A percentile compares a stretch with the other conserved stretches of the same genome.
Conservation (phyloP, 495 filamentous ascomycete species). For the Penicillium daleae region DNA sequence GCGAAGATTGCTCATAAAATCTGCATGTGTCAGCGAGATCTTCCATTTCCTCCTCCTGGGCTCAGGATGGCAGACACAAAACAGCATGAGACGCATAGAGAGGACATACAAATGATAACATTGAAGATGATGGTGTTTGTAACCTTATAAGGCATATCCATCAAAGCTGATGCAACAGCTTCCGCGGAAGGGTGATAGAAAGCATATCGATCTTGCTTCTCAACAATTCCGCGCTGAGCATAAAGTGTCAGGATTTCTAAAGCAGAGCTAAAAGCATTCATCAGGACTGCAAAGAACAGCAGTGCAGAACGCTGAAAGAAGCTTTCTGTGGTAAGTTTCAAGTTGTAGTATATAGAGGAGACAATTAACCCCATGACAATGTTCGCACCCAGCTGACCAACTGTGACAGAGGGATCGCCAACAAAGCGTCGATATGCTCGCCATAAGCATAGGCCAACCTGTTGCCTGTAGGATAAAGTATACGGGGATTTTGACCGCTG, state of each 20-base stretch:
- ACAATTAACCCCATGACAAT: not conserved
- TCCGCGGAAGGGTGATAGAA: not conserved
- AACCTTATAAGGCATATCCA: not conserved
- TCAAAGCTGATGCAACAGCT: not conserved
- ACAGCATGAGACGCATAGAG: too few species aligned
- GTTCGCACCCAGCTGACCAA: not conserved
- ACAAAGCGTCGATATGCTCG: not conserved
- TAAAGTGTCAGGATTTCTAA: not conserved
- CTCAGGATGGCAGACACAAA: too few species aligned
- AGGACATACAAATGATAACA: not conserved
- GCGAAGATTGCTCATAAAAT: too few species aligned
- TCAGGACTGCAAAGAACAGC: not conserved
- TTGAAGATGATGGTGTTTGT: not conserved
- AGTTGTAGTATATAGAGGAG: too few species aligned
- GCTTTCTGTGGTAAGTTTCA: too few species aligned
- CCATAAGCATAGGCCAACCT: not conserved
- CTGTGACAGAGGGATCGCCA: not conserved
- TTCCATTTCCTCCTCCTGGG: too few species aligned
- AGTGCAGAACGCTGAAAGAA: not conserved
- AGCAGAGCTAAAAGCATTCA: not conserved
- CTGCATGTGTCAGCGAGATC: too few species aligned
- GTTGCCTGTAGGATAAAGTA: not conserved
- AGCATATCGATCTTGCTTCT: not conserved
- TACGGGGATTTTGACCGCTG: not conserved
- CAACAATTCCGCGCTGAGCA: not conserved